Percentiles rank a stretch among this genome's conserved stretches.
These are phyloP conservation scores for Bryoglossum gracile DNA, from an alignment of 495 filamentous ascomycete species.

Conservation along the genomic window DNA sequence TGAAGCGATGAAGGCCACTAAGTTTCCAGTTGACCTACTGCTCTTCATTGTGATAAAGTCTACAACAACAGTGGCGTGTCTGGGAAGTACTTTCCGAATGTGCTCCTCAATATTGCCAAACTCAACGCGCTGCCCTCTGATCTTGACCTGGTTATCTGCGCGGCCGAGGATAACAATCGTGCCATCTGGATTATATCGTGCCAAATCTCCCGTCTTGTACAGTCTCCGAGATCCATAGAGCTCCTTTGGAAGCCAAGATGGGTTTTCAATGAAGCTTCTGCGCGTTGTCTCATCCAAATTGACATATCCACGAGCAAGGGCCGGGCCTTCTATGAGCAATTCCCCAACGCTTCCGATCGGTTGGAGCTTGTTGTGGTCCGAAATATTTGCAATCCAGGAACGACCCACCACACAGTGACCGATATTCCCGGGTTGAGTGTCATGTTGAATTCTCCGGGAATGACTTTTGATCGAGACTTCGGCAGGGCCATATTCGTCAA, in stretches of 20 bases:
- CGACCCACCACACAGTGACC: conserved; percentile 48
- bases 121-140: too few species aligned
- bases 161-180: too few species aligned
- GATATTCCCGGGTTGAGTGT: conserved; percentile 35
- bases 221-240: too few species aligned
- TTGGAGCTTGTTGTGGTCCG: conserved; percentile 33
- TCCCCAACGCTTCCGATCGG: conserved; percentile 54
- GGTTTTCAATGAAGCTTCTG: conserved; percentile 24
- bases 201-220: conserved; percentile 43
- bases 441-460: conserved; percentile 19
- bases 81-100: too few species aligned
- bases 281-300: conserved; percentile 11
- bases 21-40: too few species aligned
- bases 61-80: too few species aligned
- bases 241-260: conserved; percentile 11
- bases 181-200: conserved; percentile 29
- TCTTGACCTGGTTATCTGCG: too few species aligned
- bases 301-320: conserved; percentile 45
- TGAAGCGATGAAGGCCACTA: too few species aligned
- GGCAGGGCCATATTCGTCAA: neutral
- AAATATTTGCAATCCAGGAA: conserved; percentile 29
- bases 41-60: too few species aligned
- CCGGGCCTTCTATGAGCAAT: conserved; percentile 51
- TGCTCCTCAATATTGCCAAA: too few species aligned
- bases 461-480: conserved; percentile 15